These are phyloP conservation scores for Gossypium stocksii DNA, from an alignment of 345 rosid species.

Conservation along the genomic window DNA sequence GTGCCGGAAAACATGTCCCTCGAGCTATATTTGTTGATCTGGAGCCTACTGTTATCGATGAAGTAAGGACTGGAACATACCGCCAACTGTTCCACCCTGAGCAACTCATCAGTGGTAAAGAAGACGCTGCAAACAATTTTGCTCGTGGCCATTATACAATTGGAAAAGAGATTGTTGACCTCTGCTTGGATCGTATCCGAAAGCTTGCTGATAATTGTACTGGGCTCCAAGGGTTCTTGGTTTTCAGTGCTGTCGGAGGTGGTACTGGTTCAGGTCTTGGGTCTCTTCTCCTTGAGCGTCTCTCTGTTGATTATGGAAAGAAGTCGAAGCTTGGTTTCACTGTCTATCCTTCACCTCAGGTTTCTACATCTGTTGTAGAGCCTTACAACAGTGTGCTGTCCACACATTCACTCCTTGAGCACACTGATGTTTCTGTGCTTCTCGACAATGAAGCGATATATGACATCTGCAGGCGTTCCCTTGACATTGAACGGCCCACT, in stretches of 20 bases:
- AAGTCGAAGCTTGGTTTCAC: conserved; percentile 57
- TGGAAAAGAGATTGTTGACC: conserved; percentile 57
- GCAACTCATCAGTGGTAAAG: conserved; percentile 53
- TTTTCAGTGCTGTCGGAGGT: conserved; percentile 58
- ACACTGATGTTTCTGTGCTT: conserved; percentile 52
- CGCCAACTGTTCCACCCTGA: conserved; percentile 58
- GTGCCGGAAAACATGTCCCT: conserved; percentile 53
- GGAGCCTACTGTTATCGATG: conserved; percentile 59
- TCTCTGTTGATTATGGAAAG: conserved; percentile 55
- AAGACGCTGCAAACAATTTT: conserved; percentile 56
- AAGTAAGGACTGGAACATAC: conserved; percentile 46
- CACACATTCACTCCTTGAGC: conserved; percentile 56
- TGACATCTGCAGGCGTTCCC: conserved; percentile 58
- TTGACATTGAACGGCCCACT: conserved; percentile 58
- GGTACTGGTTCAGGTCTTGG: conserved; percentile 62
- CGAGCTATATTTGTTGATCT: conserved; percentile 52
- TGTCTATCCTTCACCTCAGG: conserved; percentile 55
- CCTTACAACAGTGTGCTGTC: conserved; percentile 57
- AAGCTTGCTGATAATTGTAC: conserved; percentile 61
- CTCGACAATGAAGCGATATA: conserved; percentile 55
- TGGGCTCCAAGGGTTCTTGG: conserved; percentile 56
- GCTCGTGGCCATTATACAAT: conserved; percentile 63
- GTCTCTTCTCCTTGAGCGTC: conserved; percentile 53
- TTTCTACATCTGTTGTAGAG: conserved; percentile 52
- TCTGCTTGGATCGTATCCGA: conserved; percentile 51